Base-by-base conservation (phyloP, 345 rosid genomes). In the Populus simonii region DNA sequence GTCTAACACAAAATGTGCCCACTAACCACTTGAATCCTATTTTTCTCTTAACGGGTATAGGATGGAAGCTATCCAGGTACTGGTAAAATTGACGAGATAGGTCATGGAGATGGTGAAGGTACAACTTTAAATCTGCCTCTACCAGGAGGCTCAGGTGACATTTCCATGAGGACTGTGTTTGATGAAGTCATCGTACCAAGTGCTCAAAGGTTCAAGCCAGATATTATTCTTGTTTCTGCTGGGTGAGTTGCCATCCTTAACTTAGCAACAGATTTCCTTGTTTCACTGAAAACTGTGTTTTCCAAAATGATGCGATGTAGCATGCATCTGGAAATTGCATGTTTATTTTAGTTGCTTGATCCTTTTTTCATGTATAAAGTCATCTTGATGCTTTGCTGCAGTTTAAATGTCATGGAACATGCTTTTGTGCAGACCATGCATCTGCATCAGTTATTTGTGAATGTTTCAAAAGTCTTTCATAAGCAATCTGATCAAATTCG, bases 21-120 rank as follows among this genome's bases (percentile, higher is more conserved):
- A 25, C 47, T 47, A 74, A 55, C 53, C n/a, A 76, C 55, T 68
- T 33, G 35, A 53, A 66, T 76, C 20, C 39, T 73, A 9, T 36
- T 68, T 20, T 25, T 4, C 71, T 25, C 27, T 47, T 20, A 6
- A 49, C 59, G 25, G 70, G 25, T 4, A 31, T 86, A 95, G 98
- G 91, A 92, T 71, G 98, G 99, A 81, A 93, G 98, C 87, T 95
- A 95, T 62, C 99, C 98, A 18, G 99, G 98, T 35, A 95, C 98
- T 2, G 96, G 97, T 61, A 95, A 89, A 80, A 76, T 89, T 6
- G 90, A 88, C 47, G 94, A 95, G 79, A 76, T 86, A 75, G 99
- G 98, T 66, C 83, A 75, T 78, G 98, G 96, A 82, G 87, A 85
- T 72, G 98, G 98, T 59, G 97, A 93, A 91, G 99, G 99, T 43